Percentiles rank a stretch among this genome's conserved stretches.
phyloP scores from a whole-genome alignment of 1,139 yeast species.

The Nakaseomyces nivariensis region DNA sequence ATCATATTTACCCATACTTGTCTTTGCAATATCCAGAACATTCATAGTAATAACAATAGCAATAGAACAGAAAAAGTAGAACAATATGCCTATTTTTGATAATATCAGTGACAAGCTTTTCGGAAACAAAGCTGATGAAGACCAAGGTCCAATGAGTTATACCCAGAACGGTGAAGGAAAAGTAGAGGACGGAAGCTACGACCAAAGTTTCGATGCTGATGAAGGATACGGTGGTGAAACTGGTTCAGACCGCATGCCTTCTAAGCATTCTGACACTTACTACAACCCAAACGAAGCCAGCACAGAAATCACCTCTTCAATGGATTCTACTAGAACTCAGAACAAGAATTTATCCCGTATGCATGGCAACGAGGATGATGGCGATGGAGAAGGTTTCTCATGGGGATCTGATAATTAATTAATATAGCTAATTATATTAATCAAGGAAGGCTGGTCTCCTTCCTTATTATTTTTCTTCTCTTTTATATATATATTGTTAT shows the following conservation, averaged over 20 bases:
- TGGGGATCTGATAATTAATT: neutral
- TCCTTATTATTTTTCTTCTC: neutral
- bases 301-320: neutral
- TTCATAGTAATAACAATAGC: neutral
- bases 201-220: neutral
- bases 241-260: conserved; percentile 1
- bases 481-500: neutral
- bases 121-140: conserved; percentile 11
- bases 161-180: neutral
- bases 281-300: conserved; percentile 6
- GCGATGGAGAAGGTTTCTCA: conserved; percentile 3
- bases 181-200: neutral
- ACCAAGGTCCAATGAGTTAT: conserved; percentile 1
- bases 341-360: neutral
- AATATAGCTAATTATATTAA: neutral
- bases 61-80: neutral
- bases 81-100: conserved; percentile 9
- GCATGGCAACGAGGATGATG: neutral
- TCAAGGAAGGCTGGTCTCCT: neutral
- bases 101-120: conserved; percentile 21
- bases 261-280: conserved; percentile 3
- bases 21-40: neutral
- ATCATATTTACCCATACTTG: too few relatives aligned
- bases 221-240: conserved; percentile 1
- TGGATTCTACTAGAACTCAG: neutral